A percentile compares a stretch with the other conserved stretches of the same genome.
Conservation (phyloP, 257 asterid species). For the Fraxinus excelsior region DNA sequence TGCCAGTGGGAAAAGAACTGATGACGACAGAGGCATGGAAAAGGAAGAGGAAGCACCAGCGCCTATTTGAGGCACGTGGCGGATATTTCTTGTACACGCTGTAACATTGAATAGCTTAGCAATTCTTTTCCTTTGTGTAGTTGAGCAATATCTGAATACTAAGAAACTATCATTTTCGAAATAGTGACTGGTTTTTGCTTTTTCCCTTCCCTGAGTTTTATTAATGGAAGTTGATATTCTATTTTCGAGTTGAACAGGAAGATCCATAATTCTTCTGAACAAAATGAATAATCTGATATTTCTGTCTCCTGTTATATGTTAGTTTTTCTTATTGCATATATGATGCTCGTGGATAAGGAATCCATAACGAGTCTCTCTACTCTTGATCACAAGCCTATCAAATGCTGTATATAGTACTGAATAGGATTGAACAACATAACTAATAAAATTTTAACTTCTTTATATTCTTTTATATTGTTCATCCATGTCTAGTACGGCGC, state of each 20-base stretch:
- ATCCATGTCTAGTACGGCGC: no score
- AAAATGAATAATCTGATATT: neutral
- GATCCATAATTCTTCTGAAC: neutral
- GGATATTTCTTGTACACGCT: slow-evolving; percentile 2
- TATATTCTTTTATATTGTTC: no score
- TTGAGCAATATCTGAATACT: neutral
- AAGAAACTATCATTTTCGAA: neutral
- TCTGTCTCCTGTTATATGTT: neutral
- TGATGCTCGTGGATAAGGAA: neutral
- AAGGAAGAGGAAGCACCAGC: slow-evolving; percentile 55
- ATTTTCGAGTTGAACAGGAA: neutral
- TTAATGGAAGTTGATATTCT: neutral
- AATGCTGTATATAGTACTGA: no score
- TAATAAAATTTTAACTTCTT: no score
- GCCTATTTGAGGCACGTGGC: slow-evolving; percentile 34
- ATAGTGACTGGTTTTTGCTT: neutral
- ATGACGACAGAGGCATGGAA: slow-evolving; percentile 37
- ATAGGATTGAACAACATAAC: no score
- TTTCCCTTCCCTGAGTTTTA: neutral
- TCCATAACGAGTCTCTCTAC: neutral
- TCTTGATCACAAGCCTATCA: neutral
- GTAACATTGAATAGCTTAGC: neutral
- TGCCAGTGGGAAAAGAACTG: slow-evolving; percentile 31
- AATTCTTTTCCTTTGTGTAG: slow-evolving; percentile 21
- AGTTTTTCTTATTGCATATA: neutral